phyloP scores from a whole-genome alignment of 805 yeast species.

The Pichia kluyveri region DNA sequence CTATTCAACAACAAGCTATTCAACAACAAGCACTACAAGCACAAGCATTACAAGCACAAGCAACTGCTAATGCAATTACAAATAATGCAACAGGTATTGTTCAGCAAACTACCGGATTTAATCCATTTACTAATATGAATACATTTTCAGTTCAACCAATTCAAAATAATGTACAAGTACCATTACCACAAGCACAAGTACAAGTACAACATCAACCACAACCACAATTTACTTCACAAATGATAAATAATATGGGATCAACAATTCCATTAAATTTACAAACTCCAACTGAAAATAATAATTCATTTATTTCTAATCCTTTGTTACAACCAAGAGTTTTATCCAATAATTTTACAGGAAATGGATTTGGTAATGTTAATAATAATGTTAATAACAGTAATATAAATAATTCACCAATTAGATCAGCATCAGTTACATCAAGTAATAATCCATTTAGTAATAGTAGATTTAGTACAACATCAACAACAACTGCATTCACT shows the following conservation, averaged over 20 bases:
- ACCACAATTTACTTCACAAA: not conserved
- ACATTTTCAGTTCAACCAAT: constrained; percentile 7
- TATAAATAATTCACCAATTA: constrained; percentile 14
- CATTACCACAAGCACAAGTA: not conserved
- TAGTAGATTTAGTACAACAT: constrained; percentile 15
- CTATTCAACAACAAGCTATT: constrained; percentile 11
- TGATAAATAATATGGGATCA: not conserved
- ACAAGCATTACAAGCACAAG: constrained; percentile 7
- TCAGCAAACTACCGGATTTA: constrained; percentile 11
- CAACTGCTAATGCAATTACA: constrained; percentile 2
- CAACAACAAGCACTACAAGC: constrained; percentile 6
- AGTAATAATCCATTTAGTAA: constrained; percentile 23
- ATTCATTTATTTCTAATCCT: constrained; percentile 1
- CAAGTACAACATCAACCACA: not conserved
- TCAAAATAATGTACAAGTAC: not conserved
- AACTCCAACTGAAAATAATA: constrained; percentile 12
- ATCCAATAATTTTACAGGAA: constrained; percentile 34
- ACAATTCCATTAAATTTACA: constrained; percentile 5
- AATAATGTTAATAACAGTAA: not conserved
- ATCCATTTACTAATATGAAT: constrained; percentile 10
- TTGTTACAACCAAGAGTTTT: constrained; percentile 4
- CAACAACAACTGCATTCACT: constrained; percentile 17
- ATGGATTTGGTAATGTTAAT: constrained; percentile 42
- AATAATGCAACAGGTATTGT: constrained; percentile 1
- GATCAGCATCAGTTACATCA: constrained; percentile 1